Evolutionary conservation across 768 basidiomycete species (phyloP).

Genomic region (Boletales sp.): DNA sequence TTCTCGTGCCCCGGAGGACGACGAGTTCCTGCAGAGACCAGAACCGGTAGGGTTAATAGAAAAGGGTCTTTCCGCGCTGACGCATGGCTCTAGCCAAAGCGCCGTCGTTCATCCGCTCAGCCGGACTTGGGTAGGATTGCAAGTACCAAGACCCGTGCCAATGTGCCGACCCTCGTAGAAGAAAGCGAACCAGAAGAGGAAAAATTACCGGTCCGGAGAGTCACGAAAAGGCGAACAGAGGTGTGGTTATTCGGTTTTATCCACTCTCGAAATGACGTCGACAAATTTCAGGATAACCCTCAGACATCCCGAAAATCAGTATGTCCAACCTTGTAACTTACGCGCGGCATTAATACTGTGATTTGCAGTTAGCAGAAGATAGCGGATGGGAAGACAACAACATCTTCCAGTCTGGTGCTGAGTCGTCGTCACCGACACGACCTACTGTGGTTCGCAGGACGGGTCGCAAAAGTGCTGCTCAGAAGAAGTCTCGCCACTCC

Average conservation of each 20-base stretch:
- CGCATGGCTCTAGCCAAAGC: constrained; percentile 54
- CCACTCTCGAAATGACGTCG: not conserved
- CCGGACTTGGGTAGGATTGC: constrained; percentile 56
- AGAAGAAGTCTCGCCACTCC: constrained; percentile 62
- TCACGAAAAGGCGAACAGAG: constrained; percentile 50
- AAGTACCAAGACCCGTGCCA: constrained; percentile 31
- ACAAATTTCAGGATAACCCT: constrained; percentile 45
- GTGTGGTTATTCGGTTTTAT: constrained; percentile 32
- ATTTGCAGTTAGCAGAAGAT: constrained; percentile 46
- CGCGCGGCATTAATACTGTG: constrained; percentile 4
- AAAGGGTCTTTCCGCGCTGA: constrained; percentile 8
- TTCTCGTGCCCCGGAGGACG: constrained; percentile 52
- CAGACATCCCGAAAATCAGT: constrained; percentile 56
- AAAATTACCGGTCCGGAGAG: constrained; percentile 55
- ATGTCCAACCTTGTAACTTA: constrained; percentile 20
- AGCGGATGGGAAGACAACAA: constrained; percentile 92
- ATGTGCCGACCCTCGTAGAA: constrained; percentile 51
- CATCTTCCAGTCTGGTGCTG: constrained; percentile 86
- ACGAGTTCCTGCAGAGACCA: constrained; percentile 39
- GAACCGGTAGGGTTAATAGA: constrained; percentile 49
- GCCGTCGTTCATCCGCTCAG: constrained; percentile 76
- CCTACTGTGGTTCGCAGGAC: constrained; percentile 53
- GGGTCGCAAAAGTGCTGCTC: constrained; percentile 35
- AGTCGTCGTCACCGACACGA: constrained; percentile 75
- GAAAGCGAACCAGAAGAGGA: constrained; percentile 77